Evolutionary conservation across 371 early-diverging fungal genomes (phyloP), one percentile per base, ranked within the genome.

Genomic region (Actinomucor elegans): DNA sequence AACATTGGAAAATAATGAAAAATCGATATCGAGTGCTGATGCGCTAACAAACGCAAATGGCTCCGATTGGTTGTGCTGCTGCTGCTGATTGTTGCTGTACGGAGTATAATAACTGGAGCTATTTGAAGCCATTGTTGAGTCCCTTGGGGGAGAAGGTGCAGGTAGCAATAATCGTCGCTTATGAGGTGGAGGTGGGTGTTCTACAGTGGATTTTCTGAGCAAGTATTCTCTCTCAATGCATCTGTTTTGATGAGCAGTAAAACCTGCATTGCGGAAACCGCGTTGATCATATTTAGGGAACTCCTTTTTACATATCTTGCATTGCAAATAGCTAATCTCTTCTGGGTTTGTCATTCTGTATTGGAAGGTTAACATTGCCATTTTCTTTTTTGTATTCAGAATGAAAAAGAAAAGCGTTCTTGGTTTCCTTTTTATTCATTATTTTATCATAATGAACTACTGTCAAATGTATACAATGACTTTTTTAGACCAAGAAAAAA

Each of bases 231-330:
- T 35, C 11, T 59, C 64, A 27, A 61, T 47, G 31, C 70, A 75
- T 17, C 66, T 54, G 18, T 69, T 75, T 27, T 69, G 70, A 51
- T 72, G 76, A 12, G 69, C 61, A 0, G 70, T 72, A 27, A 69
- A 71, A 0, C 76, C 76, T 10, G 70, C 52, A 37, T 75, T 75
- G 18, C 70, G 48, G 34, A 65, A 75, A 9, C 73, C 73, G 18
- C 76, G 64, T 45, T 75, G 73, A 36, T 75, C 73, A 45, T 37
- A 66, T 41, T 56, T 65, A 2, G 59, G 50, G 28, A 75, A 69
- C 37, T 65, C 45, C 43, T 66, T 69, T 40, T 59, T 48, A 31
- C 73, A 72, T 1, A 72, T 29, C 17, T 26, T 46, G 29, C 76
- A 75, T 24, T 48, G 33, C 21, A 63, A 18, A 17, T 31, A 17